Base-by-base conservation (phyloP, 2,329 filamentous ascomycete species). In the Trichophaea hybrida region DNA sequence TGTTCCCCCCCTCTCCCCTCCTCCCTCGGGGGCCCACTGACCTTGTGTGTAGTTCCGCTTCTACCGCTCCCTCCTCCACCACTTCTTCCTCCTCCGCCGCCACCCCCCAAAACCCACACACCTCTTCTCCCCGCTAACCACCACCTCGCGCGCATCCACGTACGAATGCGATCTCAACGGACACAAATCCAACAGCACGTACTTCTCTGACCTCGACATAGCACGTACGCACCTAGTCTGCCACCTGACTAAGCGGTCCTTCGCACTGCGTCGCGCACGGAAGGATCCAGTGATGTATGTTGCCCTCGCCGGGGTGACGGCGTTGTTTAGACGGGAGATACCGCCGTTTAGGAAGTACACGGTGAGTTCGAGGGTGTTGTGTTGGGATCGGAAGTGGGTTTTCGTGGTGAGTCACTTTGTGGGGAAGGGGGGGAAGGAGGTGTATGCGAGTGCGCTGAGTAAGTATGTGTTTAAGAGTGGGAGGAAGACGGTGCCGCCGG, bases 161-260 rank as follows among this genome's bases (percentile, higher is more conserved):
- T 78, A 86, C 66, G 88, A 94, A 73, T 88, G 84, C 68, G 90
- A 95, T 74, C 88, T 89, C 75, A 91, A 93, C 74, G 70, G 88
- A 48, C 86, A 91, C 77, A 89, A 90, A 71, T 83, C 83, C 63
- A 88, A 89, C 74, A 82, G 80, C 67, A 94, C 89, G 34, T 94
- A 94, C 75, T 94, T 94, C 70, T 76, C 82, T 65, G 88, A 94
- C 72, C 81, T 94, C 65, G 89, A 94, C 72, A 80, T 91, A 61
- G 82, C 85, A 43, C 85, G 93, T 59, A 86, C 86, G 0, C 86
- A 94, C 65, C 80, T 93, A 6, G 81, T 94, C 57, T 84, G 82
- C 53, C 80, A 83, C 65, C 74, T 90, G 1, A 67, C 68, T 50
- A 68, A 68, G 51, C 62, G 61, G 34, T 66, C 66, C 1, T 61